Evolutionary conservation across 805 yeast species (phyloP), one percentile per base, ranked within the genome.

Genomic region (Allodekkera sacchari): DNA sequence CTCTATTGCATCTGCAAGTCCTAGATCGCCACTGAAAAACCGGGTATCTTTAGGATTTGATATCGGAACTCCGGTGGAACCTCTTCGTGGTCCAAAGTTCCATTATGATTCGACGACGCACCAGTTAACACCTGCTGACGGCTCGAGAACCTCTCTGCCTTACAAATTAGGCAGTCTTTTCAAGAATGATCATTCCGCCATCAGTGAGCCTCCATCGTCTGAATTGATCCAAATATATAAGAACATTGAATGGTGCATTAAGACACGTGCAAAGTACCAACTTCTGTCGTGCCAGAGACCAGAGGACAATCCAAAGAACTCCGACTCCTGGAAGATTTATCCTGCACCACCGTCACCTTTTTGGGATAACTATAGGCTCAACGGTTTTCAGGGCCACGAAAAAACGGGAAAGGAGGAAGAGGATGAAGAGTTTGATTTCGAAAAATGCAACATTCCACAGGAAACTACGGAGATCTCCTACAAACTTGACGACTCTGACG

Each of bases 261-360:
- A 71, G 9, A 50, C 83, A 39, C 76, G 99, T 53, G 76, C 71
- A 43, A 81, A 77, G 49, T 92, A 89, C 53, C 80, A 82, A 56
- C 47, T 57, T 3, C 43, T 72, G 8, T 85, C 96, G 1, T 43
- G 73, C 32, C 99, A 92, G 59, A 63, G 74, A 34, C 81, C 79
- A 27, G 52, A 59, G 22, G 81, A 77, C 45, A 92, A 92, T 55
- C 98, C 98, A 2, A 87, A 89, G 52, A 89, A 94, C 56, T 50
- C 46, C 17, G 63, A 63, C 7, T 59, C 54, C 24, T 92, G 97
- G 97, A 52, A 52, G 11, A 77, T 92, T 30, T 89, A 88, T 52
- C 99, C 99, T 0, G 74, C 78, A 8, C 96, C 97, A 1, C 98
- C 98, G 10, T 76, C 76, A 42, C 96, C 98, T 3, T 77, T 89